Percentiles rank a stretch among this genome's conserved stretches.
Evolutionary conservation across 176 grass and related monocot species (phyloP).

Genomic region (Eleusine coracana): DNA sequence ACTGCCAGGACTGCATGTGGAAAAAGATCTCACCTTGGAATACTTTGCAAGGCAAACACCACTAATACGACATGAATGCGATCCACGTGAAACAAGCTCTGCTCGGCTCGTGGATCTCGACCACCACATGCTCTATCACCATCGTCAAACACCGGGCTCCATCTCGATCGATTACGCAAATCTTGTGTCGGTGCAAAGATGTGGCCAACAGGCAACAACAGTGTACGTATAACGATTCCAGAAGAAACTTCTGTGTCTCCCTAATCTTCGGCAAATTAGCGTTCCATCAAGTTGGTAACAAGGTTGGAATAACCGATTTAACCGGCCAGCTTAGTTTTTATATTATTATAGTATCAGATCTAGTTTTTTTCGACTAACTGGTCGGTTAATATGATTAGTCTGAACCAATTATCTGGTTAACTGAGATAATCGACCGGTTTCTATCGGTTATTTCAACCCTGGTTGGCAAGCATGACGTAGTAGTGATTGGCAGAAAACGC

Average conservation of each 20-base stretch:
- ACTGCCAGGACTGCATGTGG: not conserved
- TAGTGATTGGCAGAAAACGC: not conserved
- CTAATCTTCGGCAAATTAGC: not conserved
- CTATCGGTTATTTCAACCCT: too few relatives aligned
- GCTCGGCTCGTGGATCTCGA: not conserved
- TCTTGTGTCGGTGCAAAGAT: not conserved
- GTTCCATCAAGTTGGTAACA: too few relatives aligned
- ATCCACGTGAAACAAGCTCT: slow-evolving; percentile 20
- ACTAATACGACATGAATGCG: slow-evolving; percentile 11
- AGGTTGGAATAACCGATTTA: too few relatives aligned
- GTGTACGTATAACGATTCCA: not conserved
- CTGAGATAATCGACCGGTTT: too few relatives aligned
- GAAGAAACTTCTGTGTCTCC: not conserved
- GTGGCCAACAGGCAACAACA: not conserved
- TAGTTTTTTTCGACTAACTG: too few relatives aligned
- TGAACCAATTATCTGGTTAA: too few relatives aligned
- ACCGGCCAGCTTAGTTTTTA: too few relatives aligned
- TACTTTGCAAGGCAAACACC: not conserved
- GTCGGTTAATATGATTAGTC: too few relatives aligned
- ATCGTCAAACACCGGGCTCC: not conserved
- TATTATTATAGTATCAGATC: too few relatives aligned
- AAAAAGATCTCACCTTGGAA: not conserved
- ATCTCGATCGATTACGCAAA: not conserved
- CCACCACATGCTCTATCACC: not conserved
- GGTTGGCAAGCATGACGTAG: too few relatives aligned